These are phyloP conservation scores for Plasmodium sp. DNA, from an alignment of 169 alveolate genomes.

Conservation along the genomic window DNA sequence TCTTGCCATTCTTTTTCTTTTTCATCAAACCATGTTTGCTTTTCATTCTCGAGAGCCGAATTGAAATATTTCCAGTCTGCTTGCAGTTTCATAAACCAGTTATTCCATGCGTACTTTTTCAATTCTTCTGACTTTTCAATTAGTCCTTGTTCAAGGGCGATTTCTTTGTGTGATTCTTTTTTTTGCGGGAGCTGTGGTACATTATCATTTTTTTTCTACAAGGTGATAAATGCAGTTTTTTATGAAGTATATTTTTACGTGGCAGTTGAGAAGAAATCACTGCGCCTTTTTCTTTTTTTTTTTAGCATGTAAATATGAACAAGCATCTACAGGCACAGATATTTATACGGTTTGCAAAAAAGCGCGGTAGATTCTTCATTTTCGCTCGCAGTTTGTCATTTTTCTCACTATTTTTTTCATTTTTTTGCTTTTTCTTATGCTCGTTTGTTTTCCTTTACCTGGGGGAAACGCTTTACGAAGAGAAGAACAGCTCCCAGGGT, in stretches of 20 bases:
- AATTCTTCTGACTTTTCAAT: constrained; percentile 24
- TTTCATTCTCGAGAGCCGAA: neutral
- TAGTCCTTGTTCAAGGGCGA: constrained; percentile 11
- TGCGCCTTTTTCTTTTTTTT: neutral
- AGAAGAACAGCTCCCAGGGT: neutral
- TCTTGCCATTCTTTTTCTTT: neutral
- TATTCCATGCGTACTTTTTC: constrained; percentile 7
- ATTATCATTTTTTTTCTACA: neutral
- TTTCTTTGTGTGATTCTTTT: neutral
- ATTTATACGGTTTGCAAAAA: neutral
- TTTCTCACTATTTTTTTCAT: neutral
- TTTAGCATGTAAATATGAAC: neutral
- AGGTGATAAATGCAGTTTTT: neutral
- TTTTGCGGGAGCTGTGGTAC: neutral
- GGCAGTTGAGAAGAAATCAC: neutral
- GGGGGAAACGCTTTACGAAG: neutral
- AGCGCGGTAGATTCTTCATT: neutral
- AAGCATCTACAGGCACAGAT: neutral
- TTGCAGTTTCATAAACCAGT: constrained; percentile 1
- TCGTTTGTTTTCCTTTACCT: neutral
- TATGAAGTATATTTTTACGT: neutral
- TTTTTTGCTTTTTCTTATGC: neutral
- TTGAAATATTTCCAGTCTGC: constrained; percentile 10
- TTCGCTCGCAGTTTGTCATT: neutral
- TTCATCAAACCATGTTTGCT: neutral